Evolutionary conservation across 2,329 filamentous ascomycete genomes (phyloP), one percentile per base, ranked within the genome.

Genomic region (Nakataea oryzae): DNA sequence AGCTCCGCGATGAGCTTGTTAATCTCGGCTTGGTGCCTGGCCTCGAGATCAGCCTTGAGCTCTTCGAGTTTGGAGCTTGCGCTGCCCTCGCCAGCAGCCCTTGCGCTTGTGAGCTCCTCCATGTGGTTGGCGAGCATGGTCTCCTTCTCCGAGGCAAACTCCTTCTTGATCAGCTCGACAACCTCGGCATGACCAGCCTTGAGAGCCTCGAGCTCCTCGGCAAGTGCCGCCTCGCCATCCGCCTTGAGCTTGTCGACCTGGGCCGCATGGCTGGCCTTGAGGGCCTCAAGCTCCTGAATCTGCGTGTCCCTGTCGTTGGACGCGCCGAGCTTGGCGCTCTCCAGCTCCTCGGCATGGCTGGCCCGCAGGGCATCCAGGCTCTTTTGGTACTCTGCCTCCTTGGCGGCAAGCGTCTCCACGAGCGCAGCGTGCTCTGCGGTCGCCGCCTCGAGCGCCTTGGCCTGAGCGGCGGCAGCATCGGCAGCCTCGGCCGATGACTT

Each of bases 261-360:
- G 65, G 81, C 75, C 2, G 79, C 78, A 66, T 86, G 83, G 66
- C 71, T 81, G 21, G 77, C 75, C 69, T 85, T 83, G 29, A 86
- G 72, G 11, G 78, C 69, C 54, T 86, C 79, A 2, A 86, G 71
- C 67, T 85, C 81, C 30, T 73, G 72, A 9, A 79, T 65, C 58
- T 81, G 78, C 28, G 78, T 71, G 32, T 82, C 77, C 64, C 77
- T 74, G 60, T 82, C 80, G 26, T 79, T 75, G 54, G 78, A 78
- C 21, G 78, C 77, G 59, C 74, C 75, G 61, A 78, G 81, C 75
- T 84, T 83, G 60, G 82, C 81, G 41, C 73, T 73, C 70, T 86
- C 82, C 12, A 87, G 69, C 68, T 83, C 83, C 74, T 85, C 81
- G 6, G 81, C 81, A 67, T 87, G 81, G 65, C 77, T 81, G 12